Conservation (phyloP, 148 eudicot species). For the Rhododendron simsii region DNA sequence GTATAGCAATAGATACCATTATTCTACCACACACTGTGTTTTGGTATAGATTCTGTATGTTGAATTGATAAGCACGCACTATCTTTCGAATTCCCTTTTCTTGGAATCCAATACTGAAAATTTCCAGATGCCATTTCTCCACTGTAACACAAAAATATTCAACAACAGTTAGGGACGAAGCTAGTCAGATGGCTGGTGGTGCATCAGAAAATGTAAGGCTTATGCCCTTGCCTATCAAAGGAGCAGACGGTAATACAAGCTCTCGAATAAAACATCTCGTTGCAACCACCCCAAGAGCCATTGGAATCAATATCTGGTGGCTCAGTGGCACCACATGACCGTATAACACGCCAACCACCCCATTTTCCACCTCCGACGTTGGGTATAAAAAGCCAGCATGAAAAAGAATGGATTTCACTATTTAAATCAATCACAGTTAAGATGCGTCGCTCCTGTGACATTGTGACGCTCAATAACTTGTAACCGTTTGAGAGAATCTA, state of each 20-base stretch:
- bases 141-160: no score
- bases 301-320: not conserved
- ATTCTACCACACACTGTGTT: not conserved
- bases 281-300: no score
- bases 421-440: not conserved
- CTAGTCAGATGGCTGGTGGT: not conserved
- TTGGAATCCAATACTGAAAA: not conserved
- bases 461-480: not conserved
- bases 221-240: not conserved
- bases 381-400: not conserved
- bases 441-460: not conserved
- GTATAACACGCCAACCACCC: not conserved
- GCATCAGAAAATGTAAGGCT: not conserved
- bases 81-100: not conserved
- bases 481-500: not conserved
- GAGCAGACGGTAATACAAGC: not conserved
- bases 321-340: not conserved
- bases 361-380: not conserved
- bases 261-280: no score
- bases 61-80: not conserved
- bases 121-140: not conserved
- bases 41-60: not conserved
- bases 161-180: no score
- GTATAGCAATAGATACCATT: not conserved
- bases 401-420: no score